Percentiles rank a stretch among this genome's conserved stretches.
Evolutionary conservation across 2,329 filamentous ascomycete species (phyloP).

Genomic region (Aspergillus sp.): DNA sequence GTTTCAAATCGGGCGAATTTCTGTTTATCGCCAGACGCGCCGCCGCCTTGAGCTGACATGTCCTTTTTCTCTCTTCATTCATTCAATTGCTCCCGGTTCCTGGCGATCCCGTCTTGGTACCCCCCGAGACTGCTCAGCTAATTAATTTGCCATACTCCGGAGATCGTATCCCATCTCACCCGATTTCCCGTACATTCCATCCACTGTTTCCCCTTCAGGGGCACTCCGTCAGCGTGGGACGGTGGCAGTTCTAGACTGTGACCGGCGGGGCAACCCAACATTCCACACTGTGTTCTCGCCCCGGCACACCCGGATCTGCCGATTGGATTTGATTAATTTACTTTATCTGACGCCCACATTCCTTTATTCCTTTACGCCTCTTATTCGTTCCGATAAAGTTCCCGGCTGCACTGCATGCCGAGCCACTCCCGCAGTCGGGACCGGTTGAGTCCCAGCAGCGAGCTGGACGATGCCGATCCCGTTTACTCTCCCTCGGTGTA

Average conservation of each 20-base stretch:
- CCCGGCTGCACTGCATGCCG: conserved; percentile 30
- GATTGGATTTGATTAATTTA: not conserved
- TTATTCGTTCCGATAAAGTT: conserved; percentile 6
- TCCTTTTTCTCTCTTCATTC: not conserved
- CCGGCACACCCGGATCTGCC: not conserved
- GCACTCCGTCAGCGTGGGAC: not conserved
- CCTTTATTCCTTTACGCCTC: not conserved
- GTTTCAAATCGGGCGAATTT: not conserved
- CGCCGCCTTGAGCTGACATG: not conserved
- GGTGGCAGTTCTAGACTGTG: not conserved
- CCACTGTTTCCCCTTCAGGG: not conserved
- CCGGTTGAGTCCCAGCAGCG: conserved; percentile 30
- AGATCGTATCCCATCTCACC: too few relatives aligned
- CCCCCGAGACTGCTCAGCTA: too few relatives aligned
- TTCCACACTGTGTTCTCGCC: not conserved
- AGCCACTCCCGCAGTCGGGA: conserved; percentile 37
- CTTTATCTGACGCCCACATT: not conserved
- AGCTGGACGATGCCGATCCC: conserved; percentile 20
- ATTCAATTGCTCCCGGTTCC: not conserved
- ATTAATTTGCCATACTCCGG: too few relatives aligned
- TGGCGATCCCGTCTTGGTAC: not conserved
- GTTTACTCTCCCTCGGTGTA: conserved; percentile 13
- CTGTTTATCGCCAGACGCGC: conserved; percentile 4
- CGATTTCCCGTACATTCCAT: too few relatives aligned
- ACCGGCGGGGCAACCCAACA: not conserved